Base-by-base conservation (phyloP, 2,329 filamentous ascomycete genomes). In the Fusarium poae region DNA sequence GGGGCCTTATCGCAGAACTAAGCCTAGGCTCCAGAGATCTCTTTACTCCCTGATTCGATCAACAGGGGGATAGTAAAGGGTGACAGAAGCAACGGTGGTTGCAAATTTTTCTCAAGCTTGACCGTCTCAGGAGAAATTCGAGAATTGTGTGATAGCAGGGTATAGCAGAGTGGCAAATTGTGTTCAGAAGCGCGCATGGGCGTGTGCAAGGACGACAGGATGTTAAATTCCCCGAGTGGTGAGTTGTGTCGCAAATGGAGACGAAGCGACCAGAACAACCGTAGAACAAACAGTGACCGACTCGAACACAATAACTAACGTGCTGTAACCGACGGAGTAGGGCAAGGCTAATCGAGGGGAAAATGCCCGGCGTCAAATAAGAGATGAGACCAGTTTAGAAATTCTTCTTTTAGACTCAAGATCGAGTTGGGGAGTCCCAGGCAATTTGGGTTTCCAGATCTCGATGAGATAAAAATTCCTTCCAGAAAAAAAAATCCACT, bases 121-220 rank as follows among this genome's bases (percentile, higher is more conserved):
- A 62, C 70, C 71, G 62, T 52, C 62, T 52, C 62, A 68, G 58
- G 69, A 72, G 57, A 65, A 69, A 56, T 67, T 71, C 72, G 53
- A 72, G 67, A 72, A 71, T 60, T 71, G 72, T 72, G 72, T 66
- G 68, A 74, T 69, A 54, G 66, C 70, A 74, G 72, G 72, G 72
- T 72, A 55, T 63, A 58, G 63, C 48, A 59, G 62, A 57, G 72
- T 74, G 72, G 72, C 72, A 74, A 74, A 74, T 70, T 74, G 51
- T 65, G 58, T 60, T 64, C 60, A 57, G 61, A 62, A 67, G 50
- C 59, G 62, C 52, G 65, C 55, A 65, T 67, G 71, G 65, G 62
- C 72, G 68, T 74, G 72, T 74, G 72, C 72, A 71, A 67, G 64
- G 71, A 74, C 72, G 61, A 74, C 62, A 74, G 71, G 72, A 67